phyloP scores from a whole-genome alignment of 495 filamentous ascomycete genomes.

The Penicillium canariense region DNA sequence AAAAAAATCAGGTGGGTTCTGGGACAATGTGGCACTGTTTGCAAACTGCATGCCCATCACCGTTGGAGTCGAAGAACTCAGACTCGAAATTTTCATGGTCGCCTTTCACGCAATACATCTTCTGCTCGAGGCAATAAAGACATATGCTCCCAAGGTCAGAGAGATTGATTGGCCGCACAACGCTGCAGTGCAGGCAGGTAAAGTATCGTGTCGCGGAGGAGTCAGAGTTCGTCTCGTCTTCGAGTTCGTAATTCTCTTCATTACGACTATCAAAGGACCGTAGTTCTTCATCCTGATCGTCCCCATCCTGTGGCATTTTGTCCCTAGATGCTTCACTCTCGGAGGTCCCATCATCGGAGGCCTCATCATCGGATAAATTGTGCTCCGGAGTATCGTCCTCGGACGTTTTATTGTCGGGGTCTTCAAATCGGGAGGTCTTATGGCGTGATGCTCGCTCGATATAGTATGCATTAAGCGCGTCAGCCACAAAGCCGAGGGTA shows the following conservation, averaged over 20 bases:
- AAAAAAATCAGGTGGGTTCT: no score
- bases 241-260: neutral
- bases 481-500: no score
- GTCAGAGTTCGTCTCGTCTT: neutral
- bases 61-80: neutral
- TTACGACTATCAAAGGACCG: neutral
- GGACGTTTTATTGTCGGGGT: neutral
- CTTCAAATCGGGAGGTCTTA: no score
- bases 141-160: neutral
- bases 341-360: neutral
- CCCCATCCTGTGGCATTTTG: neutral
- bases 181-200: neutral
- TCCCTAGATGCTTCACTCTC: neutral
- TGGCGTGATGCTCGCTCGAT: no score
- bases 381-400: neutral
- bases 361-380: neutral
- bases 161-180: neutral
- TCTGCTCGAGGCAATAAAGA: conserved; percentile 4
- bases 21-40: neutral
- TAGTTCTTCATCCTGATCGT: neutral
- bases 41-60: neutral
- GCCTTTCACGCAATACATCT: conserved; percentile 4
- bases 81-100: neutral
- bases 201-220: neutral
- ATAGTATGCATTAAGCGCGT: no score